A percentile compares a stretch with the other conserved stretches of the same genome.
Evolutionary conservation across 805 yeast genomes (phyloP).

Genomic region (Saccharomyces kudriavzevii): DNA sequence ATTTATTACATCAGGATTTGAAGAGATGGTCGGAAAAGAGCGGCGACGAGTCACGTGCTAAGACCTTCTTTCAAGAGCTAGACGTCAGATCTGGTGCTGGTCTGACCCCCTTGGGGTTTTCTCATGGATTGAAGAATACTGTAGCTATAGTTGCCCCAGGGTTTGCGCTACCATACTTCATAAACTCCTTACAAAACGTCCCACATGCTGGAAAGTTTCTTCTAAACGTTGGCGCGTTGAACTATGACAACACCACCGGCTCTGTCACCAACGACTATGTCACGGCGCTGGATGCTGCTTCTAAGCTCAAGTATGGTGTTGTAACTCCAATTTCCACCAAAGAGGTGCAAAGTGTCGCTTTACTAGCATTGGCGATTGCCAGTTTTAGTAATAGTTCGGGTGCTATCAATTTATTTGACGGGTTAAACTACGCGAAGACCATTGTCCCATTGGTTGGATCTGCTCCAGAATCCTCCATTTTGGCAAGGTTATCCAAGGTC

Average conservation of each 20-base stretch:
- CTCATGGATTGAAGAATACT: slow-evolving; percentile 14
- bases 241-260: slow-evolving; percentile 48
- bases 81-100: slow-evolving; percentile 85
- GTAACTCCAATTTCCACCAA: slow-evolving; percentile 53
- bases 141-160: slow-evolving; percentile 47
- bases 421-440: slow-evolving; percentile 39
- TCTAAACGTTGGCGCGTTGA: slow-evolving; percentile 70
- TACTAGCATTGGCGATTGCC: slow-evolving; percentile 58
- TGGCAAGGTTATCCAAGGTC: slow-evolving; percentile 7
- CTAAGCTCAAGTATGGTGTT: slow-evolving; percentile 56
- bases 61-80: slow-evolving; percentile 31
- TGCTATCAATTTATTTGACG: slow-evolving; percentile 71
- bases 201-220: slow-evolving; percentile 45
- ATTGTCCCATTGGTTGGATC: slow-evolving; percentile 13
- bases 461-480: slow-evolving; percentile 5
- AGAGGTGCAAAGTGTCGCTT: slow-evolving; percentile 62
- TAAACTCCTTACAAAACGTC: slow-evolving; percentile 42
- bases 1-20: slow-evolving; percentile 51
- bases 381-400: slow-evolving; percentile 35
- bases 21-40: slow-evolving; percentile 44
- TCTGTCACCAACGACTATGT: slow-evolving; percentile 57
- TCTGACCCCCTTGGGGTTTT: slow-evolving; percentile 66
- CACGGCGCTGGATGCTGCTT: slow-evolving; percentile 53
- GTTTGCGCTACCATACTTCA: slow-evolving; percentile 60
- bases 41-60: slow-evolving; percentile 6